phyloP scores from a whole-genome alignment of 169 alveolate species.

The Eimeria sp. region DNA sequence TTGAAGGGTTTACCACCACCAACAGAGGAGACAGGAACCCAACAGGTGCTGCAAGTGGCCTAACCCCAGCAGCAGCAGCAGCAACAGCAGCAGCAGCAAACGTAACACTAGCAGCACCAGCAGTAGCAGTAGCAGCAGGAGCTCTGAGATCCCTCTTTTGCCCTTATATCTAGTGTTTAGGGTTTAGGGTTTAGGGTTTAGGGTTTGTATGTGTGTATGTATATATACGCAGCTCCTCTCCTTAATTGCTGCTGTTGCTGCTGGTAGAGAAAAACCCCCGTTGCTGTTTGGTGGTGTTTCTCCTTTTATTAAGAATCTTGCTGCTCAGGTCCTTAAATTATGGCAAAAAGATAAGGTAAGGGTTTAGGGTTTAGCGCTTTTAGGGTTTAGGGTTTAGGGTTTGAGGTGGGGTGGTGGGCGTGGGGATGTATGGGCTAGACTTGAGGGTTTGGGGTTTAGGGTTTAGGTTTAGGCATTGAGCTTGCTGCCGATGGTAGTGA shows the following conservation, averaged over 20 bases:
- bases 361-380: constrained; percentile 15
- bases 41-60: neutral
- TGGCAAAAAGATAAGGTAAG: constrained; percentile 15
- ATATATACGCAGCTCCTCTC: neutral
- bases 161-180: neutral
- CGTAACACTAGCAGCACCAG: neutral
- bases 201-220: neutral
- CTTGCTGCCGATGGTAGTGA: neutral
- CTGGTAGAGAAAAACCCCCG: constrained; percentile 15
- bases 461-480: neutral
- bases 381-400: constrained; percentile 28
- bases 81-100: constrained; percentile 5
- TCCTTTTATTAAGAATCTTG: neutral
- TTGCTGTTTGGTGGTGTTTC: constrained; percentile 14
- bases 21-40: constrained; percentile 7
- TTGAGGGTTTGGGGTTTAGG: constrained; percentile 5
- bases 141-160: neutral
- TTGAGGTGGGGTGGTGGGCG: neutral
- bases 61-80: neutral
- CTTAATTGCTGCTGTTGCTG: constrained; percentile 15
- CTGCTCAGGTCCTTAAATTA: neutral
- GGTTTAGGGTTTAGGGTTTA: constrained; percentile 28
- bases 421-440: neutral
- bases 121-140: constrained; percentile 3
- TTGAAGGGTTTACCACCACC: neutral